A percentile compares a stretch with the other conserved stretches of the same genome.
These are phyloP conservation scores for Pulicaria dysenterica DNA, from an alignment of 129 eudicot species.

Conservation along the genomic window DNA sequence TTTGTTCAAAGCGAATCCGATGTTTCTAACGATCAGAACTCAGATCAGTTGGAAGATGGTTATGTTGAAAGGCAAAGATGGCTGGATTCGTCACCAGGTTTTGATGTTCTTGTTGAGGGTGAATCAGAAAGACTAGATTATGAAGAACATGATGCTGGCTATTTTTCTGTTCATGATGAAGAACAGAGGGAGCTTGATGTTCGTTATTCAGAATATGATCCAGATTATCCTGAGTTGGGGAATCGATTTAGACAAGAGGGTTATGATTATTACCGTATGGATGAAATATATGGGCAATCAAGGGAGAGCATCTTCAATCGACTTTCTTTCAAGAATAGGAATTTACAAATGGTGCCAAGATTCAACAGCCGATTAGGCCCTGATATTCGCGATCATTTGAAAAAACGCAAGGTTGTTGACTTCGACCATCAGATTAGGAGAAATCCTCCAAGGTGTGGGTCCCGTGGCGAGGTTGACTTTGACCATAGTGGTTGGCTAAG, in stretches of 20 bases:
- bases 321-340: slow-evolving; percentile 41
- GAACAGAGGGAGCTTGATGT: slow-evolving; percentile 35
- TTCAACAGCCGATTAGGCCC: slow-evolving; percentile 25
- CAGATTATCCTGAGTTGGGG: slow-evolving; percentile 23
- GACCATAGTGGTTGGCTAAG: slow-evolving; percentile 29
- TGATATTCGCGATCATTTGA: slow-evolving; percentile 58
- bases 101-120: slow-evolving; percentile 64
- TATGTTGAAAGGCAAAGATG: slow-evolving; percentile 44
- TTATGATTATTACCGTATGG: slow-evolving; percentile 27
- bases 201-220: slow-evolving; percentile 22
- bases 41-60: slow-evolving; percentile 35
- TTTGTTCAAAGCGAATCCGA: slow-evolving; percentile 28
- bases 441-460: slow-evolving; percentile 25
- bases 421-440: slow-evolving; percentile 23
- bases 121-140: slow-evolving; percentile 32
- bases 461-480: slow-evolving; percentile 21
- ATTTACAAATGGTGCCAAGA: slow-evolving; percentile 9
- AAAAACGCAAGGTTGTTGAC: slow-evolving; percentile 39
- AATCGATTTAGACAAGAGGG: slow-evolving; percentile 20
- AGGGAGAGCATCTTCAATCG: slow-evolving; percentile 37
- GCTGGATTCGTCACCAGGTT: slow-evolving; percentile 54
- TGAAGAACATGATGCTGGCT: slow-evolving; percentile 40
- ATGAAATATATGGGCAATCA: slow-evolving; percentile 28
- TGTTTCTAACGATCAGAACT: slow-evolving; percentile 38
- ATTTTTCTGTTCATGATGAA: slow-evolving; percentile 24